phyloP scores from a whole-genome alignment of 2,329 filamentous ascomycete species.

The Metarhizium brunneum region DNA sequence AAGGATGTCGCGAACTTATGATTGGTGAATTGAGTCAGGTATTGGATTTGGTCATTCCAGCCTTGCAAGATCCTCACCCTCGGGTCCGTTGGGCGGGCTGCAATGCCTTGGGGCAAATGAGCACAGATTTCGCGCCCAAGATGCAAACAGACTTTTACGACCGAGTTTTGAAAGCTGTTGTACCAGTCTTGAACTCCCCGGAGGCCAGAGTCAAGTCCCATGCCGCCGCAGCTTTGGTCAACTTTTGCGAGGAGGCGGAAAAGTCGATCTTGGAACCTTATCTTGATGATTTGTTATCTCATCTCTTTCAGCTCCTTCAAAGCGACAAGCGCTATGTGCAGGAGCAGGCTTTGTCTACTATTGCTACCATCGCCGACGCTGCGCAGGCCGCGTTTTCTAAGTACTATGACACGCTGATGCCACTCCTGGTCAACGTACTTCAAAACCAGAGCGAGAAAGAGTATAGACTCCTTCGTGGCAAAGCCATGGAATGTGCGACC shows the following conservation, averaged over 20 bases:
- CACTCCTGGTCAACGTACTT: slow-evolving; percentile 80
- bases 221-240: slow-evolving; percentile 93
- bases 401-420: slow-evolving; percentile 96
- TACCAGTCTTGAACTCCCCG: slow-evolving; percentile 80
- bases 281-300: slow-evolving; percentile 75
- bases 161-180: slow-evolving; percentile 78
- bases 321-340: slow-evolving; percentile 94
- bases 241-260: slow-evolving; percentile 98
- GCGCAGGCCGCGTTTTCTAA: slow-evolving; percentile 90
- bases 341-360: slow-evolving; percentile 94
- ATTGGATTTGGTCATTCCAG: slow-evolving; percentile 86
- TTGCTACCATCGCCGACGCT: slow-evolving; percentile 97
- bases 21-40: slow-evolving; percentile 89
- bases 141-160: slow-evolving; percentile 97
- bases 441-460: slow-evolving; percentile 89
- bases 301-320: slow-evolving; percentile 79
- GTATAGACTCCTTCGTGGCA: slow-evolving; percentile 80
- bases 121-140: slow-evolving; percentile 93
- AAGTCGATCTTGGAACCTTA: slow-evolving; percentile 88
- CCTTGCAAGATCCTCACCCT: slow-evolving; percentile 80
- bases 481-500: slow-evolving; percentile 98
- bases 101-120: slow-evolving; percentile 99
- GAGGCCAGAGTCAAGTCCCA: slow-evolving; percentile 95
- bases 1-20: slow-evolving; percentile 95
- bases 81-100: slow-evolving; percentile 96